phyloP scores from a whole-genome alignment of 2,329 filamentous ascomycete species.

The Fusarium ambrosium region DNA sequence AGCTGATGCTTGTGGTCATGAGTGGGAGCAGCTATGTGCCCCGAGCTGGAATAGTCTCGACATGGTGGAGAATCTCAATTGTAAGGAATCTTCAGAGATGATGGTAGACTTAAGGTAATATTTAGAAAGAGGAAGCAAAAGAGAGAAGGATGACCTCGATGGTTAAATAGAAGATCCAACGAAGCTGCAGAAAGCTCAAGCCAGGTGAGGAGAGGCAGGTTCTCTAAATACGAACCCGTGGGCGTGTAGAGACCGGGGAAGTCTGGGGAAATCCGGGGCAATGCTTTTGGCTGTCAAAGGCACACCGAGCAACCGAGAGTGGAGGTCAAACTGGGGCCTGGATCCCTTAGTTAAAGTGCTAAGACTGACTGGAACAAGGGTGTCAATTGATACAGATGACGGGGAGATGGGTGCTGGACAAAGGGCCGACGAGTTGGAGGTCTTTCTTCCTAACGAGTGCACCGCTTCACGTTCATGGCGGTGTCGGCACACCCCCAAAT shows the following conservation, averaged over 20 bases:
- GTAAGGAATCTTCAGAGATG: background rate
- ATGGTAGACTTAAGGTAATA: background rate
- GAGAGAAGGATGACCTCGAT: background rate
- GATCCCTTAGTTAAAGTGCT: too few relatives aligned
- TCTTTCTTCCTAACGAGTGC: background rate
- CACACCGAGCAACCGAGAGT: background rate
- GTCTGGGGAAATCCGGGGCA: background rate
- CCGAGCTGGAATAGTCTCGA: background rate
- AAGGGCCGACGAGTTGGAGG: too few relatives aligned
- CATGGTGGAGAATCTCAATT: background rate
- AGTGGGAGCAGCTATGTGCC: background rate
- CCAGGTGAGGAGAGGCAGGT: background rate
- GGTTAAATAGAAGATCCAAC: background rate
- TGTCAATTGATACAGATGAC: too few relatives aligned
- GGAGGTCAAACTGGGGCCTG: background rate
- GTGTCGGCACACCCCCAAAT: background rate
- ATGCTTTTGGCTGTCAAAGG: background rate
- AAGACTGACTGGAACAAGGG: too few relatives aligned
- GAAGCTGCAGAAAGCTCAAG: background rate
- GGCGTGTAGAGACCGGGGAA: background rate
- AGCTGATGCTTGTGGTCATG: too few relatives aligned
- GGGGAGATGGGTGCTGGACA: too few relatives aligned
- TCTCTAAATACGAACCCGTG: background rate
- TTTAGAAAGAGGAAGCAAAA: background rate
- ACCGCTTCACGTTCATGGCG: background rate